Base-by-base conservation (phyloP, 306 rosid genomes). In the Quillaja saponaria region DNA sequence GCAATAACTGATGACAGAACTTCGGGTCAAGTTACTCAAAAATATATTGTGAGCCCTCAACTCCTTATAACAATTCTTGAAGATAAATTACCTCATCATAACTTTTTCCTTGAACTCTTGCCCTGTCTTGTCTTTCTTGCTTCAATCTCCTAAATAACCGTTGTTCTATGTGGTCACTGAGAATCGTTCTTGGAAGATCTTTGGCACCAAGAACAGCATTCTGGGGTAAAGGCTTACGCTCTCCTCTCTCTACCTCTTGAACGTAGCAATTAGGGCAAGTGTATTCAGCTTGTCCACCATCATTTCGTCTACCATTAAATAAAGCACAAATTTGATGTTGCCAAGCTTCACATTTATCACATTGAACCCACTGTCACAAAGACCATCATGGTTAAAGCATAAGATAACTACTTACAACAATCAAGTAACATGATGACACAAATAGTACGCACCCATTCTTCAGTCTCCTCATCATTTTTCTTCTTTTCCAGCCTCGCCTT, bases 301-400 rank as follows among this genome's bases (percentile, higher is more conserved):
- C 96, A 81, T 94, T 89, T 74, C 96, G 87, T 69, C 95, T 78
- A 48, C 95, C 99, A 78, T 92, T 92, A 79, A 92, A 92, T 66
- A 94, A 71, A 68, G 96, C 97, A 78, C 99, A 94, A 59, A 94
- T 87, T 79, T 94, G 99, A 76, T 94, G 99, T 50, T 94, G 99
- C 97, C 99, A 94, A 40, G 97, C 99, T 81, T 94, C 97, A 59
- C 99, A 94, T 77, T 89, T 94, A 79, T 94, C 99, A 80, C 99
- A 94, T 81, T 89, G 99, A 76, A 94, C 99, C 97, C 97, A 94
- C 99, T 92, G 84, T 73, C 38, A 58, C 13, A 35, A 61, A 57
- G 25, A 80, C 20, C 48, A 31, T 37, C 10, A 50, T 28, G 10
- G 21, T 41, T 59, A 59, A 66, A 55, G 39, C 63, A 73, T 66